These are phyloP conservation scores for Tricholomella constricta DNA, from an alignment of 768 basidiomycete species.

Conservation along the genomic window DNA sequence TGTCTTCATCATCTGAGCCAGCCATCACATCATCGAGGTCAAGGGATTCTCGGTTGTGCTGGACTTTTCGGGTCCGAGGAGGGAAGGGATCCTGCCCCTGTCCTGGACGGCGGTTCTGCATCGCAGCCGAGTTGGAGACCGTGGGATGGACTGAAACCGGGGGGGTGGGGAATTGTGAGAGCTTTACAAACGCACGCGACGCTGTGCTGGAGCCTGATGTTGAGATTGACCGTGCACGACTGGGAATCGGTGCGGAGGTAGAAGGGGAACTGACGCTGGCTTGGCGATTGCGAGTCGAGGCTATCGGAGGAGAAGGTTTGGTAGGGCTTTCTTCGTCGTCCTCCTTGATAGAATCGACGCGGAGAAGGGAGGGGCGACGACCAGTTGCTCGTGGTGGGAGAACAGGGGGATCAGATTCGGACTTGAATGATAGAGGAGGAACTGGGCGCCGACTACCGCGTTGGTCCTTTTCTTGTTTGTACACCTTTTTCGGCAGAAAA, in stretches of 20 bases:
- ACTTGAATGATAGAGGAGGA: constrained; percentile 35
- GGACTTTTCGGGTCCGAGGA: constrained; percentile 51
- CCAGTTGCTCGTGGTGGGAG: constrained; percentile 35
- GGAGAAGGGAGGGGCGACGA: constrained; percentile 48
- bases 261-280: constrained; percentile 46
- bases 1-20: constrained; percentile 63
- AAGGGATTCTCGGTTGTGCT: constrained; percentile 64
- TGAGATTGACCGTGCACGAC: constrained; percentile 44
- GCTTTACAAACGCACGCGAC: constrained; percentile 26
- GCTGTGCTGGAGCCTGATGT: constrained; percentile 33
- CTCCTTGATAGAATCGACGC: constrained; percentile 67
- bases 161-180: constrained; percentile 29
- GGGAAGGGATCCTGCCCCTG: constrained; percentile 41
- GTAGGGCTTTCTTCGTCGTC: constrained; percentile 57
- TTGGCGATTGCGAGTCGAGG: constrained; percentile 45
- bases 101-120: constrained; percentile 27
- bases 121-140: constrained; percentile 24
- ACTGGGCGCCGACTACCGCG: constrained; percentile 41
- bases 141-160: constrained; percentile 32
- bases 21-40: constrained; percentile 78
- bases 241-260: constrained; percentile 29
- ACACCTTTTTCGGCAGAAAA: constrained; percentile 47
- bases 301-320: constrained; percentile 25
- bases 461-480: constrained; percentile 73
- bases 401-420: constrained; percentile 34